These are phyloP conservation scores for Gymnopilus dilepis DNA, from an alignment of 768 basidiomycete genomes.

Conservation along the genomic window DNA sequence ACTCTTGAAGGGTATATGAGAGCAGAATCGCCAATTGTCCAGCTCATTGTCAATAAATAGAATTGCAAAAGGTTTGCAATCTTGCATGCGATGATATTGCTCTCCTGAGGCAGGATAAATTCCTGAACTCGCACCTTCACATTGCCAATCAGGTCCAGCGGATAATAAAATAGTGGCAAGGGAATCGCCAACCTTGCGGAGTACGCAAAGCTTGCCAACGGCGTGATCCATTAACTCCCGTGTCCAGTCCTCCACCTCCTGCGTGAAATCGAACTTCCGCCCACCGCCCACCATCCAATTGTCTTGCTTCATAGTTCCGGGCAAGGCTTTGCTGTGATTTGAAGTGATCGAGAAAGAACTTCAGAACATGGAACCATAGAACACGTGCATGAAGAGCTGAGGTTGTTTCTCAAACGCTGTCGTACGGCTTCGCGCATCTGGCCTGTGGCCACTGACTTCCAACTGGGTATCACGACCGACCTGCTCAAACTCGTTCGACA, in stretches of 20 bases:
- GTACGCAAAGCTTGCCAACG: constrained; percentile 83
- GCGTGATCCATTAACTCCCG: constrained; percentile 80
- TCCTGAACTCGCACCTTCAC: constrained; percentile 86
- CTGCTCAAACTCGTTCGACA: constrained; percentile 82
- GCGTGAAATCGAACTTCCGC: constrained; percentile 51
- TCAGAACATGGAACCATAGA: not conserved
- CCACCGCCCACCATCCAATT: constrained; percentile 80
- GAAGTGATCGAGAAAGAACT: not conserved
- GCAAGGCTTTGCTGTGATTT: constrained; percentile 64
- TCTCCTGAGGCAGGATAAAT: constrained; percentile 92
- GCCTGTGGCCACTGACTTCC: constrained; percentile 65
- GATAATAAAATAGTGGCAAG: not conserved
- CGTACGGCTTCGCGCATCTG: constrained; percentile 77
- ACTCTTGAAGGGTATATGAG: constrained; percentile 83
- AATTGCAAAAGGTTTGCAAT: constrained; percentile 96
- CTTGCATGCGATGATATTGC: constrained; percentile 89
- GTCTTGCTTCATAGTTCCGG: constrained; percentile 74
- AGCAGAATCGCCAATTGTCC: constrained; percentile 88
- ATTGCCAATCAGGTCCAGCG: constrained; percentile 1
- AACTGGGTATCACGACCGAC: constrained; percentile 76
- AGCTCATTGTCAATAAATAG: constrained; percentile 89
- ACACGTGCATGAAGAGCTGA: constrained; percentile 71
- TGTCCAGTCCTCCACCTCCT: constrained; percentile 81
- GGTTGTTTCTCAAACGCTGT: constrained; percentile 77
- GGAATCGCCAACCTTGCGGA: constrained; percentile 69